Evolutionary conservation across 73 alveolate species (phyloP).

Genomic region (Effrenium voratum): DNA sequence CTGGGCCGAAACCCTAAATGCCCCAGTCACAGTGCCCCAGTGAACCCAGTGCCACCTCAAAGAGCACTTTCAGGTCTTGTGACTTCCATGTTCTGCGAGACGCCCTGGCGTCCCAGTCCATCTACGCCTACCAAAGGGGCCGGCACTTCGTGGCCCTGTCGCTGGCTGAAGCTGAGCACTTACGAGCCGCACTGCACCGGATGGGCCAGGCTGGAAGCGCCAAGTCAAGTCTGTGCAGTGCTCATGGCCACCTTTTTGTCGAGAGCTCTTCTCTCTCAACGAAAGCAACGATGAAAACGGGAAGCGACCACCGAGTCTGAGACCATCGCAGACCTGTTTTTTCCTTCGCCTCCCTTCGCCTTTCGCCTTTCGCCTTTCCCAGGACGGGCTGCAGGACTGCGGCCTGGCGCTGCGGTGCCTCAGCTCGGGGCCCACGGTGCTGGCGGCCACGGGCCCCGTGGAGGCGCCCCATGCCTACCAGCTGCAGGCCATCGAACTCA

Average conservation of each 20-base stretch:
- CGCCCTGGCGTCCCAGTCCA: slow-evolving; percentile 2
- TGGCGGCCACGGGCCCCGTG: background rate
- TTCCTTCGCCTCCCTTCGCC: too few relatives aligned
- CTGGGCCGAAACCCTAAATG: background rate
- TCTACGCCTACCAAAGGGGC: slow-evolving; percentile 30
- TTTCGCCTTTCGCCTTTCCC: background rate
- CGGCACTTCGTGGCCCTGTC: slow-evolving; percentile 57
- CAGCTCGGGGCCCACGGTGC: background rate
- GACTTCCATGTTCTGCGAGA: slow-evolving; percentile 7
- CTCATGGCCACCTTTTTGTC: background rate
- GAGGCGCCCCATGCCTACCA: slow-evolving; percentile 5
- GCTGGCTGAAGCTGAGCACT: slow-evolving; percentile 50
- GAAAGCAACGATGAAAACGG: background rate
- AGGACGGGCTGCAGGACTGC: background rate
- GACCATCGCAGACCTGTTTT: too few relatives aligned
- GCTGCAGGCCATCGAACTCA: background rate
- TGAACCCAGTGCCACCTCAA: background rate
- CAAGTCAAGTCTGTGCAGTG: background rate
- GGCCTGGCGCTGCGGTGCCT: slow-evolving; percentile 32
- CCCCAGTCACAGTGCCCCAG: background rate
- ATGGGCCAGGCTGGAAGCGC: background rate
- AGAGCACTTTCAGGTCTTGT: background rate
- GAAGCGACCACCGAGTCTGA: too few relatives aligned
- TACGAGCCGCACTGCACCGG: slow-evolving; percentile 80
- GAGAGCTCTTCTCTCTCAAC: background rate